Conservation (phyloP, 2,329 filamentous ascomycete species). For the Diaporthe amygdali region DNA sequence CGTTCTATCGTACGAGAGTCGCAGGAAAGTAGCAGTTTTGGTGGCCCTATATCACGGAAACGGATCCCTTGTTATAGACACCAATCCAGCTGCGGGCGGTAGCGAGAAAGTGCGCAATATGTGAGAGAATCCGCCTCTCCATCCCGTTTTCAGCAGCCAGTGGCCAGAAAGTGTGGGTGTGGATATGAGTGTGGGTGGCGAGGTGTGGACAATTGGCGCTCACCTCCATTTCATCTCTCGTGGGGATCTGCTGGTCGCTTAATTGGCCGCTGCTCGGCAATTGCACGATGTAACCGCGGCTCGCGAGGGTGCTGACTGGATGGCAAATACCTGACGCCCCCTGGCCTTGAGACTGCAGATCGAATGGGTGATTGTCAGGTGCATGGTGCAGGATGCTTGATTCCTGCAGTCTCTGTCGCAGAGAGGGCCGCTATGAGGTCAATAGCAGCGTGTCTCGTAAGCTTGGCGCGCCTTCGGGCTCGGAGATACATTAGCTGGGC, state of each 20-base stretch:
- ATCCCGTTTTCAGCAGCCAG: background rate
- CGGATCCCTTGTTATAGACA: slow-evolving; percentile 13
- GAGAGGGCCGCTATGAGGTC: background rate
- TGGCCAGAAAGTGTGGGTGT: background rate
- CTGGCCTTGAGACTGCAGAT: slow-evolving; percentile 1
- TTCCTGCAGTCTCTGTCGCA: slow-evolving; percentile 1
- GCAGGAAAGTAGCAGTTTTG: slow-evolving; percentile 12
- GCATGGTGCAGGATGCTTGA: slow-evolving; percentile 13
- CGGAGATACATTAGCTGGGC: too few relatives aligned
- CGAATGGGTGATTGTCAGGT: slow-evolving; percentile 11
- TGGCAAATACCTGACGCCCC: background rate
- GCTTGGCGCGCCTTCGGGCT: background rate
- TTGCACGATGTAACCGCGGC: background rate
- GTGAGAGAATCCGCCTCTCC: slow-evolving; percentile 3
- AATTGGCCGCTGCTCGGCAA: slow-evolving; percentile 10
- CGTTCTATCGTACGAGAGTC: slow-evolving; percentile 10
- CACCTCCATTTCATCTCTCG: slow-evolving; percentile 17
- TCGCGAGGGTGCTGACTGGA: background rate
- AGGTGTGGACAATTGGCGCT: background rate
- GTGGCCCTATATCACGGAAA: slow-evolving; percentile 18
- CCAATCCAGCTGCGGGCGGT: background rate
- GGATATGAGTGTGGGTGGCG: background rate
- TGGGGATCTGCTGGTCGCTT: slow-evolving; percentile 17
- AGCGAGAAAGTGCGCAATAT: slow-evolving; percentile 17
- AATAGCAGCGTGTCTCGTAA: background rate